These are phyloP conservation scores for Metarhizium robertsii DNA, from an alignment of 2,329 filamentous ascomycete species.

Conservation along the genomic window DNA sequence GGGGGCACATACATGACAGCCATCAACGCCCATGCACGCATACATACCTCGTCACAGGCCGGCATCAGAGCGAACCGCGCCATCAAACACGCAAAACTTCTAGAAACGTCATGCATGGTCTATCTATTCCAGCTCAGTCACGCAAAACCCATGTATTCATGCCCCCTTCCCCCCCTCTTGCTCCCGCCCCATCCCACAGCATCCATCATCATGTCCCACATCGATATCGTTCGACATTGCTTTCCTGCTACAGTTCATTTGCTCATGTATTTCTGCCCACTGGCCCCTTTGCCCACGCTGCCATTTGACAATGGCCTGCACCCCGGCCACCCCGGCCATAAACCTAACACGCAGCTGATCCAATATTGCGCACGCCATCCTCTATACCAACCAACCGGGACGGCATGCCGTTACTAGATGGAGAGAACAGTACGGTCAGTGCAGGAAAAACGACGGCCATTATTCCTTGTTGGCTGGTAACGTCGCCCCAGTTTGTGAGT, in stretches of 20 bases:
- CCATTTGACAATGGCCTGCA: neutral
- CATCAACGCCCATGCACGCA: too few relatives aligned
- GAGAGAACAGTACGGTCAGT: neutral
- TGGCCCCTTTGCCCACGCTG: neutral
- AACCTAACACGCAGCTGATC: neutral
- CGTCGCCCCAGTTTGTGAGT: conserved; percentile 4
- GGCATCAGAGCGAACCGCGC: too few relatives aligned
- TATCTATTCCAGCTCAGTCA: conserved; percentile 10
- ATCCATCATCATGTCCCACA: neutral
- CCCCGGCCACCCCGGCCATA: neutral
- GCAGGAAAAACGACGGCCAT: neutral
- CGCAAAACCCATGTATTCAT: neutral
- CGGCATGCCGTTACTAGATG: neutral
- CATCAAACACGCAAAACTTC: neutral
- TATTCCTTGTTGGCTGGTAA: neutral
- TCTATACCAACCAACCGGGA: neutral
- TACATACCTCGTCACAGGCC: too few relatives aligned
- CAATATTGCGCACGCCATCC: neutral
- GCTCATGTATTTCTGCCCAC: neutral
- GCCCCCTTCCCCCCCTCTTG: neutral
- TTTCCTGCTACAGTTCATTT: neutral
- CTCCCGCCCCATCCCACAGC: neutral
- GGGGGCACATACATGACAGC: too few relatives aligned
- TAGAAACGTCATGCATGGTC: conserved; percentile 9
- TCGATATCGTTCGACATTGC: neutral